Conservation (phyloP, 768 basidiomycete genomes). For the Tricholoma furcatifolium region DNA sequence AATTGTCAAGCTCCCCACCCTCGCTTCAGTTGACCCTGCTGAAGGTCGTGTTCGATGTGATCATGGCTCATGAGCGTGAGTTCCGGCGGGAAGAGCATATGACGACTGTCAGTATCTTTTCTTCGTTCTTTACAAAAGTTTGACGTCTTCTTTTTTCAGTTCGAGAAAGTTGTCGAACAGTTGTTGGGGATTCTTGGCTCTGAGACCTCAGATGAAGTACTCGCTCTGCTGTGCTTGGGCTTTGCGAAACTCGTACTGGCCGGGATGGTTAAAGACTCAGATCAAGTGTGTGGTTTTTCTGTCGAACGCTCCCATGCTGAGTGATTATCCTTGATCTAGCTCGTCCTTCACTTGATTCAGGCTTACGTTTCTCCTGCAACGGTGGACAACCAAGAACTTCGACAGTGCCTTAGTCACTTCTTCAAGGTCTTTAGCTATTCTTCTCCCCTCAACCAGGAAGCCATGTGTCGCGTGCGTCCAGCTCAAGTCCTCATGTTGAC, state of each 20-base stretch:
- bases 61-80: conserved; percentile 77
- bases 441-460: conserved; percentile 66
- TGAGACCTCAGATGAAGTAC: conserved; percentile 56
- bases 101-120: conserved; percentile 19
- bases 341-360: conserved; percentile 34
- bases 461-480: conserved; percentile 60
- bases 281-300: conserved; percentile 47
- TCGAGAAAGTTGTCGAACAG: conserved; percentile 19
- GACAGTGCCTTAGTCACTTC: conserved; percentile 86
- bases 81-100: conserved; percentile 28
- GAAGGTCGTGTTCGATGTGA: conserved; percentile 81
- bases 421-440: conserved; percentile 86
- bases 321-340: conserved; percentile 43
- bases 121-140: neutral
- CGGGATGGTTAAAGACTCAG: conserved; percentile 66
- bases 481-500: neutral
- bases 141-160: conserved; percentile 12
- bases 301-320: neutral
- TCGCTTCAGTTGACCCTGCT: conserved; percentile 66
- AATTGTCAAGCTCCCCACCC: conserved; percentile 60
- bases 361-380: conserved; percentile 83
- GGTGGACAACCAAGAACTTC: conserved; percentile 73
- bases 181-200: conserved; percentile 36
- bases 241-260: conserved; percentile 83
- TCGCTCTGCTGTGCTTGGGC: conserved; percentile 74